phyloP scores from a whole-genome alignment of 805 yeast species.

The Naumovozyma baii region DNA sequence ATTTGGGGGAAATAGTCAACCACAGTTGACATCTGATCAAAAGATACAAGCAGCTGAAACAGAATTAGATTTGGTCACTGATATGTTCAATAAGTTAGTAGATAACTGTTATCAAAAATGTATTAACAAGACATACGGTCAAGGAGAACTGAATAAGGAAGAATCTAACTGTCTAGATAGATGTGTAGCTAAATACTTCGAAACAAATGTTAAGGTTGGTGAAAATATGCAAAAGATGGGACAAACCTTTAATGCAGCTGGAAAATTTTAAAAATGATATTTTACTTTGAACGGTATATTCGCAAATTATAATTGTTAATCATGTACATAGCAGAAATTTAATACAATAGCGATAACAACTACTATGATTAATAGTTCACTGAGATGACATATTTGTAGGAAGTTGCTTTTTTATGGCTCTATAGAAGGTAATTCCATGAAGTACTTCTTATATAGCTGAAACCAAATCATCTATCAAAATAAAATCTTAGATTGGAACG shows the following conservation, averaged over 20 bases:
- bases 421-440: too few species aligned
- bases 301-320: too few species aligned
- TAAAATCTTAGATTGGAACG: too few species aligned
- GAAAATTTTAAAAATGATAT: conserved; percentile 25
- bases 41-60: conserved; percentile 89
- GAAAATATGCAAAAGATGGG: conserved; percentile 56
- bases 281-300: too few species aligned
- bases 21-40: conserved; percentile 64
- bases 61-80: conserved; percentile 93
- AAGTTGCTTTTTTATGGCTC: too few species aligned
- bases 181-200: conserved; percentile 92
- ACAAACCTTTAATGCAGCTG: conserved; percentile 32
- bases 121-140: conserved; percentile 53
- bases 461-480: too few species aligned
- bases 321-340: not conserved
- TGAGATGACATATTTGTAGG: not conserved
- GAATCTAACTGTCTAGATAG: conserved; percentile 88
- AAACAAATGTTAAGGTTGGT: conserved; percentile 88
- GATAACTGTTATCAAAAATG: conserved; percentile 86
- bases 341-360: not conserved
- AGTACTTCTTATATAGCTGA: too few species aligned
- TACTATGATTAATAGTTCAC: not conserved
- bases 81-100: conserved; percentile 90
- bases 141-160: conserved; percentile 65
- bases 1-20: conserved; percentile 62